Conservation (phyloP, 352 stramenopile genomes). For the Aphanomyces euteiches region DNA sequence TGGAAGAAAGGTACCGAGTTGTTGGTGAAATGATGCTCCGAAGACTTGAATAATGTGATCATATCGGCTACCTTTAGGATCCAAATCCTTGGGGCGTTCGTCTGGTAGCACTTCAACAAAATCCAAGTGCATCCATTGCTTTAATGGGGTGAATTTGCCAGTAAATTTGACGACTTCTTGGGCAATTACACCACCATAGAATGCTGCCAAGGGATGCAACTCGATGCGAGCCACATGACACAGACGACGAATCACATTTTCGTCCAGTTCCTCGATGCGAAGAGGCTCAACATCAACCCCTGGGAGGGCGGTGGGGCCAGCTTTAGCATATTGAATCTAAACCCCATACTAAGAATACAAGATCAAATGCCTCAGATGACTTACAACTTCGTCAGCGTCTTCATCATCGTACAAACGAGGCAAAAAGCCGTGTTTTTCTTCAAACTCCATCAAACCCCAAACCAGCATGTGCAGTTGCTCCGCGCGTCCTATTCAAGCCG, state of each 20-base stretch:
- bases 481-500: conserved; percentile 43
- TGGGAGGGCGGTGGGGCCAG: conserved; percentile 42
- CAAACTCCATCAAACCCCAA: conserved; percentile 79
- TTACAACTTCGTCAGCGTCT: conserved; percentile 54
- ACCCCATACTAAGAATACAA: background rate
- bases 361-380: background rate
- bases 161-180: conserved; percentile 88
- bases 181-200: conserved; percentile 74
- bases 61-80: conserved; percentile 64
- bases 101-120: conserved; percentile 74
- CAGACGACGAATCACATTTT: conserved; percentile 55
- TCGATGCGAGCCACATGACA: conserved; percentile 60
- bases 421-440: conserved; percentile 58
- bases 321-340: conserved; percentile 54
- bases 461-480: conserved; percentile 74
- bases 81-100: conserved; percentile 48
- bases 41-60: conserved; percentile 75
- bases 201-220: conserved; percentile 75
- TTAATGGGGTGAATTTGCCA: conserved; percentile 79
- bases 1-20: conserved; percentile 34
- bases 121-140: conserved; percentile 84
- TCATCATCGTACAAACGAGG: conserved; percentile 61
- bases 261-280: conserved; percentile 65
- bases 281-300: conserved; percentile 49
- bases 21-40: conserved; percentile 64